These are phyloP conservation scores for Oryza meridionalis DNA, from an alignment of 176 grass and related monocot species.

Conservation along the genomic window DNA sequence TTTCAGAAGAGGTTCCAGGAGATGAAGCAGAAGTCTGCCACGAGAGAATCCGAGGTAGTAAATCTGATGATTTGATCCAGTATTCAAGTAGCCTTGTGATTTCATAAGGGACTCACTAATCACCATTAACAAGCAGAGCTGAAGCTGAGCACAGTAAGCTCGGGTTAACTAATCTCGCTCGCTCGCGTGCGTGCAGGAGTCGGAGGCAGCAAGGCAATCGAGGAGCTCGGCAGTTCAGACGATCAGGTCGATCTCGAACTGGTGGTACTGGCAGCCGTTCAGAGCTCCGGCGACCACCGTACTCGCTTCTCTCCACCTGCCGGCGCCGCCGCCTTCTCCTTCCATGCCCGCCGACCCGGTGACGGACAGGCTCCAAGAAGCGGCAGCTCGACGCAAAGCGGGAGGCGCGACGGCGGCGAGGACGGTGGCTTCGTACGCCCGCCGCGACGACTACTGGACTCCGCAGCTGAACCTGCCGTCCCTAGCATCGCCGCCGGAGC, in stretches of 20 bases:
- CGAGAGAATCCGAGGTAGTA: constrained; percentile 65
- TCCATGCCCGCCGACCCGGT: constrained; percentile 22
- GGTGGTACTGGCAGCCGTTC: constrained; percentile 83
- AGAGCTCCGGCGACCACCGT: constrained; percentile 32
- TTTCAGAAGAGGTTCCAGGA: constrained; percentile 69
- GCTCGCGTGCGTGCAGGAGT: constrained; percentile 41
- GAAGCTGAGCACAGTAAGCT: too few relatives aligned
- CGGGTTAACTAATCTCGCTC: background rate
- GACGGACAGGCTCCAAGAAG: constrained; percentile 67
- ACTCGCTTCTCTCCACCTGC: constrained; percentile 44
- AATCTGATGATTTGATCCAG: background rate
- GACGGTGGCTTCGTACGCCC: background rate
- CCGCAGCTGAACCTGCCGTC: constrained; percentile 65
- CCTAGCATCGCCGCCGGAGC: background rate
- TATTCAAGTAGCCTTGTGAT: background rate
- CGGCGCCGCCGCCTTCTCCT: background rate
- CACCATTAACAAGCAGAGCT: background rate
- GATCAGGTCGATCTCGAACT: constrained; percentile 79
- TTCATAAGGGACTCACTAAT: background rate
- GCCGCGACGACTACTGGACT: constrained; percentile 73
- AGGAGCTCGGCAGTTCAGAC: constrained; percentile 66
- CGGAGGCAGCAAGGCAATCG: constrained; percentile 50
- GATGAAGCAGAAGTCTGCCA: constrained; percentile 66
- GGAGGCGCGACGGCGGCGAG: constrained; percentile 25
- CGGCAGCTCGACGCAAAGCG: constrained; percentile 54